Evolutionary conservation across 2,329 filamentous ascomycete species (phyloP).

Genomic region (Amylocarpus encephaloides): DNA sequence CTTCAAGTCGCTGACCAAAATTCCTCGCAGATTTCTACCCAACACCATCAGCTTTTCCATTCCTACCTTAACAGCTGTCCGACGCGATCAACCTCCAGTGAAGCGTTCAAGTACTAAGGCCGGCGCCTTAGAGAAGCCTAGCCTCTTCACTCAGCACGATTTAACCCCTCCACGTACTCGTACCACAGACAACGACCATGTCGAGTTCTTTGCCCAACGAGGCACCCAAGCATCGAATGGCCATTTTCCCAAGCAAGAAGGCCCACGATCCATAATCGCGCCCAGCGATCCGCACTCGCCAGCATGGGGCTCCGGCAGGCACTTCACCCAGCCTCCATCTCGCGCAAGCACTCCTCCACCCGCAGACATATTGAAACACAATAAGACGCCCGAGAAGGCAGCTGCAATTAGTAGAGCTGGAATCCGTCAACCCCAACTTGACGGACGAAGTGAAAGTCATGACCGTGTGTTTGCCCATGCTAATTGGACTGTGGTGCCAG

Average conservation of each 20-base stretch:
- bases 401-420: conserved; percentile 51
- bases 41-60: conserved; percentile 86
- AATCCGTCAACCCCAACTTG: conserved; percentile 47
- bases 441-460: conserved; percentile 54
- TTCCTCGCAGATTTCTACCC: conserved; percentile 66
- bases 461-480: conserved; percentile 69
- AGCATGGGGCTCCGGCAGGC: conserved; percentile 56
- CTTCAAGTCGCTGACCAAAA: conserved; percentile 9
- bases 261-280: conserved; percentile 48
- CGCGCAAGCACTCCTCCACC: conserved; percentile 68
- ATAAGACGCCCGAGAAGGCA: conserved; percentile 50
- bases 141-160: conserved; percentile 28
- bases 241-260: conserved; percentile 45
- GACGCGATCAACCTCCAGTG: background rate
- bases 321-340: conserved; percentile 62
- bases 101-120: conserved; percentile 36
- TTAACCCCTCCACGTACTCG: conserved; percentile 31
- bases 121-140: conserved; percentile 46
- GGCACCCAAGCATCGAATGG: conserved; percentile 45
- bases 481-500: conserved; percentile 75
- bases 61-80: conserved; percentile 41
- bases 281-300: conserved; percentile 70
- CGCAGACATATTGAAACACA: conserved; percentile 66
- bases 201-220: conserved; percentile 51
- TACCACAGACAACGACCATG: conserved; percentile 33